These are phyloP conservation scores for Xylariaceae sp. DNA, from an alignment of 2,329 filamentous ascomycete species.

Conservation along the genomic window DNA sequence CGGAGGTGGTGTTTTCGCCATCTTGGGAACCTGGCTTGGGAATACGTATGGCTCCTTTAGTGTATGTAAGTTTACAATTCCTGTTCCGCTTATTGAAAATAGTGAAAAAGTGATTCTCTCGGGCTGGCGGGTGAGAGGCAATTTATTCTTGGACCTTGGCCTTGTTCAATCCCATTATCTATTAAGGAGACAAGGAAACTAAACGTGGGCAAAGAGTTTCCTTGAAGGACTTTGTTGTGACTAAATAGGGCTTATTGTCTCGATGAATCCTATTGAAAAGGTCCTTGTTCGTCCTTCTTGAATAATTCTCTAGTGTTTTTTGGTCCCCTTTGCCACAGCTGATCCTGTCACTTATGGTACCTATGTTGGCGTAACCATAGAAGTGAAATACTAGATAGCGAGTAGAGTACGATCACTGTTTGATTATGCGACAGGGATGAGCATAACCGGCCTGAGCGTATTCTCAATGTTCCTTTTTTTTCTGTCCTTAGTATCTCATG, in stretches of 20 bases:
- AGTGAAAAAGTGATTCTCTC: background rate
- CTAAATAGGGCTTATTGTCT: background rate
- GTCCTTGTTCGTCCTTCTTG: background rate
- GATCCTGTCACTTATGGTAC: too few species aligned
- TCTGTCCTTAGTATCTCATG: too few species aligned
- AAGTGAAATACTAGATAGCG: too few species aligned
- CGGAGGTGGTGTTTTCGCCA: background rate
- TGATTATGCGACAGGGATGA: too few species aligned
- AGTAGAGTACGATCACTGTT: too few species aligned
- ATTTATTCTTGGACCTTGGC: background rate
- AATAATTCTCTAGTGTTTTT: too few species aligned
- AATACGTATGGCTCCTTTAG: background rate
- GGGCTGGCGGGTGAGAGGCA: background rate
- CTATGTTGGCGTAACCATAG: too few species aligned
- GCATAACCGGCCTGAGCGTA: too few species aligned
- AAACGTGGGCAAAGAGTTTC: background rate
- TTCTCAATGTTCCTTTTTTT: too few species aligned
- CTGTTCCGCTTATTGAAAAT: background rate
- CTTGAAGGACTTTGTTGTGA: background rate
- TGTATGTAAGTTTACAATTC: background rate
- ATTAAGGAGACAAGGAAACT: background rate
- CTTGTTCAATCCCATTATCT: background rate
- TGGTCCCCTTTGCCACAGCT: too few species aligned
- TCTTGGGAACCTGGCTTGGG: background rate
- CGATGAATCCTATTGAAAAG: background rate